A percentile compares a stretch with the other conserved stretches of the same genome.
Evolutionary conservation across 2,329 filamentous ascomycete species (phyloP).

Genomic region (Diaporthe vaccinii): DNA sequence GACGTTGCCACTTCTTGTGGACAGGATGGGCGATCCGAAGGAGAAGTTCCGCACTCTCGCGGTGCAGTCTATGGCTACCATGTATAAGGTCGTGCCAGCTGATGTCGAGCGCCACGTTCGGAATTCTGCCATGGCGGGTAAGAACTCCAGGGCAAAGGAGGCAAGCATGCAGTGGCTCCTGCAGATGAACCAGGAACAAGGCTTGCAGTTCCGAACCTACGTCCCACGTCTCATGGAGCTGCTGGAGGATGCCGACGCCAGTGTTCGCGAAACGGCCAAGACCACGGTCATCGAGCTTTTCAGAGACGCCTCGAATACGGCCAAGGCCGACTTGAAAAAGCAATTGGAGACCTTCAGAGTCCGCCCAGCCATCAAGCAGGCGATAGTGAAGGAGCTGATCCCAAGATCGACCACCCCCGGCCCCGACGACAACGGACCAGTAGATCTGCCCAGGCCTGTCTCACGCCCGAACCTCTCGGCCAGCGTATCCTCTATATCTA

Average conservation of each 20-base stretch:
- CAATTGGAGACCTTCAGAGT: conserved; percentile 89
- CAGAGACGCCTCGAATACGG: conserved; percentile 81
- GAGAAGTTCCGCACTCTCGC: conserved; percentile 86
- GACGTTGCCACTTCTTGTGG: conserved; percentile 81
- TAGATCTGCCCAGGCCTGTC: conserved; percentile 52
- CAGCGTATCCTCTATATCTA: conserved; percentile 68
- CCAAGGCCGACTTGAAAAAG: conserved; percentile 89
- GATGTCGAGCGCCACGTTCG: conserved; percentile 87
- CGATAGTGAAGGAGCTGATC: conserved; percentile 82
- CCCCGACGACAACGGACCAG: conserved; percentile 27
- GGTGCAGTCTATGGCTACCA: conserved; percentile 80
- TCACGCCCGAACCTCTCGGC: conserved; percentile 60
- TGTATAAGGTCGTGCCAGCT: conserved; percentile 76
- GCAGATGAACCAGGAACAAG: conserved; percentile 85
- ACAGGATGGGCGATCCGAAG: conserved; percentile 89
- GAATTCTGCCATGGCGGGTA: conserved; percentile 82
- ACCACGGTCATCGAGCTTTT: conserved; percentile 88
- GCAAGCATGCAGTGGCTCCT: conserved; percentile 87
- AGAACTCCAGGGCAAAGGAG: conserved; percentile 88
- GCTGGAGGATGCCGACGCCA: conserved; percentile 90
- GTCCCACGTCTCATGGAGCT: conserved; percentile 87
- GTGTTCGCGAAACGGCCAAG: conserved; percentile 88
- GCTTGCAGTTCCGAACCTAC: conserved; percentile 84
- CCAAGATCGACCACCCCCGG: conserved; percentile 55
- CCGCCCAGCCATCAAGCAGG: conserved; percentile 85